phyloP scores from a whole-genome alignment of 2,329 filamentous ascomycete genomes.

The Anthostomella pinea region DNA sequence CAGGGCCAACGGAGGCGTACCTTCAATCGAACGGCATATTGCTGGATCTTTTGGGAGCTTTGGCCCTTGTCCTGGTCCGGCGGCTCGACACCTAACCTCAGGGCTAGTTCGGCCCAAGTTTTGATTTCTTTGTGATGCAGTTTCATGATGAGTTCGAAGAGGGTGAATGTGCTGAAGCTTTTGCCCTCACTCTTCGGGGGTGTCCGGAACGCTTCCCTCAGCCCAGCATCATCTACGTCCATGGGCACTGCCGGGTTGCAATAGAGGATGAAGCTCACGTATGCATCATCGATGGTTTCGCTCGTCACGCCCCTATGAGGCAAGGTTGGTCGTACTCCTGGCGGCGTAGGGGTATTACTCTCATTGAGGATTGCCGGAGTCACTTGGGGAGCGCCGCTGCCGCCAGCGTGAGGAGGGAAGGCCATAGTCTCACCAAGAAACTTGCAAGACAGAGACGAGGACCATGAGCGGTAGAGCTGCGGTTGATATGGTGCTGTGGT shows the following conservation, averaged over 20 bases:
- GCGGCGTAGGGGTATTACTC: constrained; percentile 26
- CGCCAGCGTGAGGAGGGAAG: constrained; percentile 25
- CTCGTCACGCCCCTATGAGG: constrained; percentile 68
- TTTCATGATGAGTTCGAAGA: constrained; percentile 76
- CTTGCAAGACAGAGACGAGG: too few species aligned
- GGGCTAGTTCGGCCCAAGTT: constrained; percentile 86
- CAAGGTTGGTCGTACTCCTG: constrained; percentile 38
- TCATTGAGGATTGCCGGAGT: constrained; percentile 26
- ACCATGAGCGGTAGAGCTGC: too few species aligned
- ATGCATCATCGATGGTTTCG: constrained; percentile 75
- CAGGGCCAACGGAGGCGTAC: constrained; percentile 41
- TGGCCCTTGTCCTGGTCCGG: constrained; percentile 79
- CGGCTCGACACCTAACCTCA: constrained; percentile 83
- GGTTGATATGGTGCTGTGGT: too few species aligned
- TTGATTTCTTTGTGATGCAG: constrained; percentile 82
- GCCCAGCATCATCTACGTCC: constrained; percentile 65
- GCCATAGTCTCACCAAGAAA: constrained; percentile 29
- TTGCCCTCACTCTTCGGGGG: constrained; percentile 88
- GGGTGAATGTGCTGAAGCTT: constrained; percentile 71
- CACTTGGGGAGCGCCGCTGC: constrained; percentile 27
- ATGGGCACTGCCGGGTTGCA: constrained; percentile 80
- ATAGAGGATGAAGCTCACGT: constrained; percentile 80
- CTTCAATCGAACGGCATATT: constrained; percentile 91
- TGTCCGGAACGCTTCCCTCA: constrained; percentile 73
- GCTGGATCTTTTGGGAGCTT: constrained; percentile 89